These are phyloP conservation scores for Cardiospermum halicacabum DNA, from an alignment of 345 rosid species.

Conservation along the genomic window DNA sequence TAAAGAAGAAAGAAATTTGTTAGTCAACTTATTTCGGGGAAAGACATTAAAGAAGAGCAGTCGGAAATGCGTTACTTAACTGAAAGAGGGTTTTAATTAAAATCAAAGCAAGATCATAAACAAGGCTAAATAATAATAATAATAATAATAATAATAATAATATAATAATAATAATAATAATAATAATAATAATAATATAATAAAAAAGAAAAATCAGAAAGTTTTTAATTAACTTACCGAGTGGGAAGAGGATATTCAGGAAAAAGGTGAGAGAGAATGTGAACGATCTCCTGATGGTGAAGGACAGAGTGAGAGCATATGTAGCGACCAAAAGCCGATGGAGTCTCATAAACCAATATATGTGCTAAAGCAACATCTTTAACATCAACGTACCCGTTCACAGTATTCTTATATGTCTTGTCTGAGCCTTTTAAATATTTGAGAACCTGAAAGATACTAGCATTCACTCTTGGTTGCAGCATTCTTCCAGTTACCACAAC, in stretches of 20 bases:
- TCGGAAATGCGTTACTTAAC: too few species aligned
- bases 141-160: too few species aligned
- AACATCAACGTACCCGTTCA: constrained; percentile 88
- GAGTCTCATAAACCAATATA: constrained; percentile 70
- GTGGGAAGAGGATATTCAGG: constrained; percentile 90
- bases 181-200: too few species aligned
- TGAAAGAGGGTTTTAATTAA: too few species aligned
- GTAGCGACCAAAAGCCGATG: constrained; percentile 90
- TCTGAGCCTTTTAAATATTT: constrained; percentile 91
- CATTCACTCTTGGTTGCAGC: constrained; percentile 70
- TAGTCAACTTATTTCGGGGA: too few species aligned
- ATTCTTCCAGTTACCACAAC: constrained; percentile 83
- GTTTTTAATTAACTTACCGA: too few species aligned
- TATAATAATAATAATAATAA: too few species aligned
- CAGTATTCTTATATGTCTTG: constrained; percentile 84
- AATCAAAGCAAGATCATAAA: too few species aligned
- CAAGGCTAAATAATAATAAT: too few species aligned
- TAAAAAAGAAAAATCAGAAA: too few species aligned
- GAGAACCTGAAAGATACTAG: constrained; percentile 79
- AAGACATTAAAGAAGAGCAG: too few species aligned
- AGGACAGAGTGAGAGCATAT: constrained; percentile 78
- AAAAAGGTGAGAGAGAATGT: constrained; percentile 78
- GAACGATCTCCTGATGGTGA: constrained; percentile 95
- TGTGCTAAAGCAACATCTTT: constrained; percentile 85
- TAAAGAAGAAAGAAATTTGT: too few species aligned